A percentile compares a stretch with the other conserved stretches of the same genome.
Conservation (phyloP, 768 basidiomycete species). For the Podaxis sp. region DNA sequence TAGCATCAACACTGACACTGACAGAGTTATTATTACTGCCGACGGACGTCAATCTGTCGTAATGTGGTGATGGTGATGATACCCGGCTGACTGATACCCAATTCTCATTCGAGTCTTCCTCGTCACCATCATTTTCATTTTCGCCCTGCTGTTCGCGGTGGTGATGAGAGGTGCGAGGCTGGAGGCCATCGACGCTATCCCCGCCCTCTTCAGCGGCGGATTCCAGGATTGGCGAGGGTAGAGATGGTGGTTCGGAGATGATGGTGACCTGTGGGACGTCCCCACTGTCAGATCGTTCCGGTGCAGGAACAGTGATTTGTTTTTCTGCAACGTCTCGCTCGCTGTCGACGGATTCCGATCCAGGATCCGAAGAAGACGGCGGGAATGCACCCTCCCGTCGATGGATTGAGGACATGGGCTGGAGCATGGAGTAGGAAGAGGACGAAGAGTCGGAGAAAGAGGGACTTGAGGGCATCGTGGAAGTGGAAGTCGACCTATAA, state of each 20-base stretch:
- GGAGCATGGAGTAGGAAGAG: conserved; percentile 25
- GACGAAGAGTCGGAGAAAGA: conserved; percentile 16
- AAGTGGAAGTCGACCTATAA: conserved; percentile 11
- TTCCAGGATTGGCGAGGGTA: conserved; percentile 13
- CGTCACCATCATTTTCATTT: not conserved
- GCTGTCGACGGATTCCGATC: conserved; percentile 7
- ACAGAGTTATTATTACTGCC: conserved; percentile 6
- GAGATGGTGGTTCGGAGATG: conserved; percentile 8
- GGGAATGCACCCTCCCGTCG: conserved; percentile 19
- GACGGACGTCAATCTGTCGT: conserved; percentile 20
- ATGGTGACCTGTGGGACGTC: conserved; percentile 9
- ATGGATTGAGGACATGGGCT: conserved; percentile 28
- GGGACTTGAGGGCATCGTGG: conserved; percentile 8
- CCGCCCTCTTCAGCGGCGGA: not conserved
- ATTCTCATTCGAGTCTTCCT: conserved; percentile 7
- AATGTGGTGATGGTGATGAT: conserved; percentile 18
- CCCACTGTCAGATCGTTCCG: not conserved
- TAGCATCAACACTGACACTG: conserved; percentile 18
- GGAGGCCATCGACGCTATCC: not conserved
- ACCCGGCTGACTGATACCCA: conserved; percentile 15
- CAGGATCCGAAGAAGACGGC: conserved; percentile 6
- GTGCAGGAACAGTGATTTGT: not conserved
- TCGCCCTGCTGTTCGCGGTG: not conserved
- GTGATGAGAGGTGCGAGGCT: not conserved
- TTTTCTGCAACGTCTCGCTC: conserved; percentile 5